Evolutionary conservation across 1,284 basidiomycete genomes (phyloP), one percentile per base, ranked within the genome.

Genomic region (Anthracocystis walkeri): DNA sequence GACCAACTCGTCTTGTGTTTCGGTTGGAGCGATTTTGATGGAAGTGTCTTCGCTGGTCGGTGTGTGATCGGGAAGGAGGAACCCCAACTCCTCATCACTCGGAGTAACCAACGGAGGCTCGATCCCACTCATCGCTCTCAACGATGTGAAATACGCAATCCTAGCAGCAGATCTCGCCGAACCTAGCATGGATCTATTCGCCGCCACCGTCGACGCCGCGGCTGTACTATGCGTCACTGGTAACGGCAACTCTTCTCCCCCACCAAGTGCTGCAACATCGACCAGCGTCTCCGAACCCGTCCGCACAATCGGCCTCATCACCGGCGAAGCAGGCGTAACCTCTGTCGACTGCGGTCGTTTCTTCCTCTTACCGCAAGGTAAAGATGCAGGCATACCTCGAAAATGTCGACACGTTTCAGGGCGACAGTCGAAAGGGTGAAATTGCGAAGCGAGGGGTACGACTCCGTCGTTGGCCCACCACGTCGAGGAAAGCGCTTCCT

Each of bases 381-480:
- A 29, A 3, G 54, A 51, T 12, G 61, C 58, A 8, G 64, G 45
- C 58, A 76, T 66, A 7, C 75, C 70, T 1, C n/a, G 3, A 14
- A 56, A 65, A 31, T 79, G 76, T 20, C 23, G 11, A 33, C 78
- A 79, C 31, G 20, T 14, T 0, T 42, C 48, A 1, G 20, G 25
- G 2, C 52, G n/a, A 46, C 78, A 79, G 12, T 65, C 58, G 33
- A 74, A 50, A 7, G 78, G 78, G 38, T 79, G 78, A 27, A 65
- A 78, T 49, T 79, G 78, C 18, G 63, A 68, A 4, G 78, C 78
- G 0, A 79, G 33, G 3, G 78, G 78, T 5, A 79, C 76, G 12
- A 79, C 72, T 2, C 78, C 78, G 38, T 79, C 78, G 48, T 79
- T 79, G 10, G 57, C 55, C 63, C 67, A 75, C 77, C 77, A 79